These are phyloP conservation scores for Rosa persica DNA, from an alignment of 306 rosid genomes.

Conservation along the genomic window DNA sequence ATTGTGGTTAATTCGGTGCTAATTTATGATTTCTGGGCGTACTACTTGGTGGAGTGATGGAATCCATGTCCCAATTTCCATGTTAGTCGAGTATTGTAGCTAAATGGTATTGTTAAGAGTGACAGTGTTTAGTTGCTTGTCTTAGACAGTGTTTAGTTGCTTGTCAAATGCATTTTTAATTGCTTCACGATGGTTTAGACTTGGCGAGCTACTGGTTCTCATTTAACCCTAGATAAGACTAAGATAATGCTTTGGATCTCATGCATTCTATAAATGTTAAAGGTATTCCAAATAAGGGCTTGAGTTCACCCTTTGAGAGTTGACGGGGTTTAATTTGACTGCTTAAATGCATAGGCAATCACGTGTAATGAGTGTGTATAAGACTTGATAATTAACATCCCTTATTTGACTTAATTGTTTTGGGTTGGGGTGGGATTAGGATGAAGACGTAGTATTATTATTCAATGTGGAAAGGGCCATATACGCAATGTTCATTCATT, in stretches of 20 bases:
- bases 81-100: neutral
- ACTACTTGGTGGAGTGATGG: neutral
- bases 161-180: neutral
- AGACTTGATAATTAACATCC: neutral
- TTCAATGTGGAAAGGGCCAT: neutral
- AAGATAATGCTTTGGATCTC: neutral
- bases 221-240: slow-evolving; percentile 4
- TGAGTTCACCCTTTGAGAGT: neutral
- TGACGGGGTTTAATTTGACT: neutral
- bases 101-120: neutral
- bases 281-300: neutral
- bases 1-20: slow-evolving; percentile 2
- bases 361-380: neutral
- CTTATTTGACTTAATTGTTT: neutral
- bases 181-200: slow-evolving; percentile 5
- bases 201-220: slow-evolving; percentile 3
- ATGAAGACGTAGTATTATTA: neutral
- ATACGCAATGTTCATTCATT: neutral
- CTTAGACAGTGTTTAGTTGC: neutral
- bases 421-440: neutral
- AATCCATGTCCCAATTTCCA: neutral
- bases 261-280: neutral
- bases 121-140: neutral
- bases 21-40: neutral
- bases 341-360: neutral